Evolutionary conservation across 805 yeast species (phyloP), one percentile per base, ranked within the genome.

Genomic region (Ogataea neopini): DNA sequence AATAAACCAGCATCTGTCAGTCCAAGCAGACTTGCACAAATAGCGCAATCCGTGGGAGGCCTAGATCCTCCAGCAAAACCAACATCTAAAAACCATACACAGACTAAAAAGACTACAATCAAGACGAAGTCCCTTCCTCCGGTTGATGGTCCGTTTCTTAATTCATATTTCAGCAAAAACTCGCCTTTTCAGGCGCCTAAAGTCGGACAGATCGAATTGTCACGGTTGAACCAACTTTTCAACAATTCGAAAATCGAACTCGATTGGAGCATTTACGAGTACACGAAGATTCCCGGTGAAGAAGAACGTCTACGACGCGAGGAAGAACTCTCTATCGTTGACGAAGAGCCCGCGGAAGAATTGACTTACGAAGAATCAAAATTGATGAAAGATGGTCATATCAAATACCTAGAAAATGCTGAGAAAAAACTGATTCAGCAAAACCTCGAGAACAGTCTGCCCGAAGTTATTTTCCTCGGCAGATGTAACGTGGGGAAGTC

Each of bases 401-500:
- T 50, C 18, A 63, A 54, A 14, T 61, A 48, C 41, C 43, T 61
- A 22, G 60, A 63, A 38, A 60, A 48, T 20, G 47, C 36, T 51
- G 57, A 62, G 10, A 52, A 56, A 17, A 62, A 49, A 37, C 53
- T 54, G 43, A 44, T 47, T 10, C 44, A 45, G 10, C 48, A 44
- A 33, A 45, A 43, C 13, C 22, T 48, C 10, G 35, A 41, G 9
- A 59, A 60, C 54, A 70, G 68, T 13, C 68, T 86, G 10, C 96
- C 96, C 0, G 96, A 89, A 59, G 78, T 89, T 4, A 70, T 85
- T 3, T 74, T 90, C 40, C 56, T 90, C 38, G 97, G 97, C 0
- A 78, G 88, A 52, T 84, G 95, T 40, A 90, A 90, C 57, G 90
- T 84, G 6, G 97, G 97, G 0, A 90, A 90, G 61, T 87, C 96